Conservation (phyloP, 2,329 filamentous ascomycete genomes). For the Xylariales sp. region DNA sequence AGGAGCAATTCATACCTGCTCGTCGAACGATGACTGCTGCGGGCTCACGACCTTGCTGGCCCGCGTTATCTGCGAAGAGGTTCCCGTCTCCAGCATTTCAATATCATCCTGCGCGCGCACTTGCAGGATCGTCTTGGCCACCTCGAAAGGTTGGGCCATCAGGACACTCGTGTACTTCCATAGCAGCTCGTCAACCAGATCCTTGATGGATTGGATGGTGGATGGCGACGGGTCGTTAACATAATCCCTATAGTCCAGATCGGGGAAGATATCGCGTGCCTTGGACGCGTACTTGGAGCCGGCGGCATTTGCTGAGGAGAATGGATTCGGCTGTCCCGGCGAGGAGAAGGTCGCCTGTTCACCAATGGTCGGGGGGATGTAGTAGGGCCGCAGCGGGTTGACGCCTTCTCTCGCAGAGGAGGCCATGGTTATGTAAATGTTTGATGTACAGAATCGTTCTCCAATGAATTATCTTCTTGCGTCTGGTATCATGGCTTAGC, state of each 20-base stretch:
- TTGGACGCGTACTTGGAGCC: constrained; percentile 46
- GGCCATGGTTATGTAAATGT: constrained; percentile 37
- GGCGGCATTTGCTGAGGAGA: constrained; percentile 36
- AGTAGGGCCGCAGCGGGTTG: constrained; percentile 58
- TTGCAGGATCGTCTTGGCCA: constrained; percentile 90
- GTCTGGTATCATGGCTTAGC: background rate
- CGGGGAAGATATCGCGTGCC: constrained; percentile 80
- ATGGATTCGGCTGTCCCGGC: constrained; percentile 35
- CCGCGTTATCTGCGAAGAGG: constrained; percentile 19
- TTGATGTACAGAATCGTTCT: too few species aligned
- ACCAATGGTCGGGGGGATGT: constrained; percentile 62
- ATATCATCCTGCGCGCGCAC: constrained; percentile 56
- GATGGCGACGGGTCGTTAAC: constrained; percentile 73
- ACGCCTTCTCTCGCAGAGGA: constrained; percentile 40
- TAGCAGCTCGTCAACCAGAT: constrained; percentile 76
- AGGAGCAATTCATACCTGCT: constrained; percentile 19
- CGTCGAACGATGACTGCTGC: constrained; percentile 25
- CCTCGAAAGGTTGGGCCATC: constrained; percentile 93
- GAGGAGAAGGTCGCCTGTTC: constrained; percentile 40
- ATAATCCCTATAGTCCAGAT: constrained; percentile 90
- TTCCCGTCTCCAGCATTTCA: constrained; percentile 27
- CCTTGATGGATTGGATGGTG: constrained; percentile 68
- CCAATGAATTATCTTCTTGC: too few species aligned
- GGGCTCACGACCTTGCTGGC: constrained; percentile 26
- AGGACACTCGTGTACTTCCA: constrained; percentile 90